Evolutionary conservation across 352 stramenopile species (phyloP).

Genomic region (Globisporangium okanoganense): DNA sequence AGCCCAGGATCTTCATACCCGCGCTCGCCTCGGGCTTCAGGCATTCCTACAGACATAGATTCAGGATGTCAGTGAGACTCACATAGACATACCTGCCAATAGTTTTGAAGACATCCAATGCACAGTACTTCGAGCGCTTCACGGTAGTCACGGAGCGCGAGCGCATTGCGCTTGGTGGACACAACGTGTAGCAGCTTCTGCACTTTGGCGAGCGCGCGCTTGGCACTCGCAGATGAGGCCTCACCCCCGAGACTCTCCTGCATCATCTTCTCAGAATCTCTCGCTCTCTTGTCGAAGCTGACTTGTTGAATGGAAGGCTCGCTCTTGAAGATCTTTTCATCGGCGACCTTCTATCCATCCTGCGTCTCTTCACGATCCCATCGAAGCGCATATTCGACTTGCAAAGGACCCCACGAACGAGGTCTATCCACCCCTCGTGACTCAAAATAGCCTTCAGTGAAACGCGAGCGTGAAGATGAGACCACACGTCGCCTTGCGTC

Average conservation of each 20-base stretch:
- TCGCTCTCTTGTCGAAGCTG: not conserved
- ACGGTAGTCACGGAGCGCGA: constrained; percentile 57
- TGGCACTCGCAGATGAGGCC: constrained; percentile 31
- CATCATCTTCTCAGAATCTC: constrained; percentile 22
- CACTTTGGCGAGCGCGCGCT: constrained; percentile 49
- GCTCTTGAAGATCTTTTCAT: not conserved
- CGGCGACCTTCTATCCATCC: not conserved
- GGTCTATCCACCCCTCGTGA: no score
- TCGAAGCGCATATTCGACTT: not conserved
- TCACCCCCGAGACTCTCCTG: constrained; percentile 47
- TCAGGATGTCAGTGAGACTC: not conserved
- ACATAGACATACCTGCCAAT: not conserved
- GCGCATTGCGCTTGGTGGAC: constrained; percentile 41
- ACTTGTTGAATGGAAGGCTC: not conserved
- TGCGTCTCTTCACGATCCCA: not conserved
- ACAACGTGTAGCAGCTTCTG: constrained; percentile 62
- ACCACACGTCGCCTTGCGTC: not conserved
- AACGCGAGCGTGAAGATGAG: not conserved
- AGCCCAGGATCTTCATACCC: constrained; percentile 64
- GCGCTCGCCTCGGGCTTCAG: constrained; percentile 56
- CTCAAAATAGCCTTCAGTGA: not conserved
- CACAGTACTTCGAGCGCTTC: constrained; percentile 45
- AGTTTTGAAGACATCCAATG: not conserved
- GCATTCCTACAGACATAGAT: constrained; percentile 37
- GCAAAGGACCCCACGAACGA: no score